Conservation (phyloP, 805 yeast species). For the Millerozyma miso region DNA sequence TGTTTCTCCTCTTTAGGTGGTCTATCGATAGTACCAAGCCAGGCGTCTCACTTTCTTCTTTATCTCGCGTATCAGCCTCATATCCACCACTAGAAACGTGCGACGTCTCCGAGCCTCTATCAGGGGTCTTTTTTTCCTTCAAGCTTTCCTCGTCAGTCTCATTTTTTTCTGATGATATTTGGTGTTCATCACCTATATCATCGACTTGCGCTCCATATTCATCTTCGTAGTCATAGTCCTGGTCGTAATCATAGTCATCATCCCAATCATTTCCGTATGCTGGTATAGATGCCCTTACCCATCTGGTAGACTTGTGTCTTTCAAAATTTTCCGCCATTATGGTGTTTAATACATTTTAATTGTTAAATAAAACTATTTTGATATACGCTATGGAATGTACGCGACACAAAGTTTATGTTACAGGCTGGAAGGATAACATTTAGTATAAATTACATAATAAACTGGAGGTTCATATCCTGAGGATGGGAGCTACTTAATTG, state of each 20-base stretch:
- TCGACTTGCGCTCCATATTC: conserved; percentile 7
- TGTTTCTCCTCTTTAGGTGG: conserved; percentile 11
- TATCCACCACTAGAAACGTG: not conserved
- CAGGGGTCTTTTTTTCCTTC: not conserved
- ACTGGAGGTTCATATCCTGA: conserved; percentile 33
- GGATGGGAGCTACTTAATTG: conserved; percentile 39
- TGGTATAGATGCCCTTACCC: conserved; percentile 43
- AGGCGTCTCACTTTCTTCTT: not conserved
- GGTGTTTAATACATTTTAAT: not conserved
- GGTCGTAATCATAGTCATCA: conserved; percentile 27
- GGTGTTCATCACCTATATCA: not conserved
- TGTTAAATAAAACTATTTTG: not conserved
- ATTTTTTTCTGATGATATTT: not conserved
- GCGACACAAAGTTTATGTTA: not conserved
- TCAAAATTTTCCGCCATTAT: conserved; percentile 35
- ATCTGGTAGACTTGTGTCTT: conserved; percentile 40
- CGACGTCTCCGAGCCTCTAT: not conserved
- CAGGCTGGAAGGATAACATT: conserved; percentile 1
- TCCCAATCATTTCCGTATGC: conserved; percentile 41
- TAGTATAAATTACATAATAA: conserved; percentile 21
- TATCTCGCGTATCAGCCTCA: not conserved
- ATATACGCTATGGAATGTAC: not conserved
- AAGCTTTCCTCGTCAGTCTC: not conserved
- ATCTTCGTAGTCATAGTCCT: conserved; percentile 11
- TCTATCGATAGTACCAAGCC: conserved; percentile 36